Conservation (phyloP, 1,284 basidiomycete genomes). For the Peniophora sp. region DNA sequence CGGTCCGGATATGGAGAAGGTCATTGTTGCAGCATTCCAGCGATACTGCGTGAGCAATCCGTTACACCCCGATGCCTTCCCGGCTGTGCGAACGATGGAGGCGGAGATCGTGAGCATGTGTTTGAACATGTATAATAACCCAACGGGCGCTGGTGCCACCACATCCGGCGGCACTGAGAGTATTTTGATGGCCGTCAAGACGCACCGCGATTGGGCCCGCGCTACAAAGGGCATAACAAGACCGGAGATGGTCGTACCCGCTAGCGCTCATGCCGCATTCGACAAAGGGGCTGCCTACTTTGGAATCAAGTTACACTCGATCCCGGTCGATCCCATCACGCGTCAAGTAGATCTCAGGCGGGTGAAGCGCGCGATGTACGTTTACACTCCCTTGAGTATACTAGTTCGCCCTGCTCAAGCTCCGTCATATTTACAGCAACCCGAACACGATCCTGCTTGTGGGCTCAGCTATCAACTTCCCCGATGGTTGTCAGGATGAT, state of each 20-base stretch:
- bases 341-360: slow-evolving; percentile 75
- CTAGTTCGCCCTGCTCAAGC: background rate
- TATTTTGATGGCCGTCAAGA: slow-evolving; percentile 91
- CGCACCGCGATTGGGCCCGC: slow-evolving; percentile 89
- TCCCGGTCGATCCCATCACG: slow-evolving; percentile 80
- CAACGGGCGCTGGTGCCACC: slow-evolving; percentile 82
- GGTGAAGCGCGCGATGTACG: slow-evolving; percentile 82
- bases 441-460: slow-evolving; percentile 52
- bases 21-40: slow-evolving; percentile 64
- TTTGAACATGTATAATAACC: slow-evolving; percentile 80
- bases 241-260: slow-evolving; percentile 90
- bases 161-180: slow-evolving; percentile 96
- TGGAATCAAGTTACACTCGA: slow-evolving; percentile 84
- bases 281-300: slow-evolving; percentile 91
- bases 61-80: slow-evolving; percentile 93
- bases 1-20: slow-evolving; percentile 70
- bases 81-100: slow-evolving; percentile 95
- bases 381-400: slow-evolving; percentile 9
- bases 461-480: slow-evolving; percentile 89
- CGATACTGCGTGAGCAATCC: slow-evolving; percentile 82
- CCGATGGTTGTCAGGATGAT: slow-evolving; percentile 86
- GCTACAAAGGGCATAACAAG: slow-evolving; percentile 81
- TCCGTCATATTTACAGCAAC: slow-evolving; percentile 4
- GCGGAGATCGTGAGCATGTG: slow-evolving; percentile 96
- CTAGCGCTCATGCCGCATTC: slow-evolving; percentile 91